Base-by-base conservation (phyloP, 768 basidiomycete genomes). In the Tricholoma saponaceum region DNA sequence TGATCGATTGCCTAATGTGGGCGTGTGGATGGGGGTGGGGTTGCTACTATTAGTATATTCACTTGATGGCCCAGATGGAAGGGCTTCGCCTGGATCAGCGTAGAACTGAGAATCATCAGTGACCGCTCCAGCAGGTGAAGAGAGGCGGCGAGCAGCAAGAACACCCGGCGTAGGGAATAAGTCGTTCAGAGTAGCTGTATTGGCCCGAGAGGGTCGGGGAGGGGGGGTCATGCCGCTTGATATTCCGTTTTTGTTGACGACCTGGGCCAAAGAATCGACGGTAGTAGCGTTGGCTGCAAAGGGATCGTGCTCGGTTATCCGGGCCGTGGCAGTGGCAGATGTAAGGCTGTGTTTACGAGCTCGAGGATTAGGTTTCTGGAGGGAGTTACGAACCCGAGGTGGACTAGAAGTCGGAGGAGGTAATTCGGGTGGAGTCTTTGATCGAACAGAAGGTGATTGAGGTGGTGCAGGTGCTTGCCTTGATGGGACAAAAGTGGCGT, bases 141-240 rank as follows among this genome's bases (percentile, higher is more conserved):
- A 85, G 55, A 83, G 73, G 53, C 84, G 81, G 50, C 81, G 82
- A 20, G 76, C 64, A 5, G 79, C 72, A 39, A 79, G 66, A 51
- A 72, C 62, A 47, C 70, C 62, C 54, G 75, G 74, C 7, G 70
- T 66, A 22, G 83, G 75, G 69, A 86, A 87, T 65, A 92, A 74
- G 73, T 94, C 91, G 71, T 80, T 85, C 51, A 93, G 78, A 55
- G 79, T 92, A 32, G 86, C 88, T 4, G 92, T 94, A 70, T 94
- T 94, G 58, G 87, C 88, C 56, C 92, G 82, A 47, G 90, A 91
- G 0, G 92, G 92, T 44, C 92, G 82, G 1, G 87, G 85, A 8
- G 91, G 91, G 1, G 90, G 84, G 0, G 83, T 73, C 2, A 79
- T 66, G 49, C 74, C 69, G 60, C 76, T 67, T 53, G 70, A 69